Percentiles rank a stretch among this genome's conserved stretches.
These are phyloP conservation scores for Eutypella sp. DNA, from an alignment of 2,329 filamentous ascomycete species.

Conservation along the genomic window DNA sequence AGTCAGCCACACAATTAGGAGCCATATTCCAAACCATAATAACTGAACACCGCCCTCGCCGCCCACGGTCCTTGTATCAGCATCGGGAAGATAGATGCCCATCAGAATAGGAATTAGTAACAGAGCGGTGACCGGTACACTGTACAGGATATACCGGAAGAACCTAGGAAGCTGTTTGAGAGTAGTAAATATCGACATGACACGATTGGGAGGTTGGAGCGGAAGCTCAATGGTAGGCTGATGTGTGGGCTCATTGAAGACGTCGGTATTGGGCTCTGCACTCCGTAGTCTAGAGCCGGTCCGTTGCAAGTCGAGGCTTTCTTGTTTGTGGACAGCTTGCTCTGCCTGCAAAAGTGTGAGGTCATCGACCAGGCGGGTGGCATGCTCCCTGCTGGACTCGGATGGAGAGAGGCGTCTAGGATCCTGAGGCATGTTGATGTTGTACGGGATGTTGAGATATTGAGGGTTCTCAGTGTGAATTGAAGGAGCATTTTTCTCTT, in stretches of 20 bases:
- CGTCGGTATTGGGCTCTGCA: slow-evolving; percentile 20
- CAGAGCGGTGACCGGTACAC: slow-evolving; percentile 58
- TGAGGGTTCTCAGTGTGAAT: slow-evolving; percentile 6
- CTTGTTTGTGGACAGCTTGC: slow-evolving; percentile 21
- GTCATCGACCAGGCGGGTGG: slow-evolving; percentile 24
- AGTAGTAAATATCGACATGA: slow-evolving; percentile 60
- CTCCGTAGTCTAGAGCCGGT: slow-evolving; percentile 18
- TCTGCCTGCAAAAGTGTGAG: slow-evolving; percentile 27
- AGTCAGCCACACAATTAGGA: slow-evolving; percentile 88
- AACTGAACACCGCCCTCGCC: slow-evolving; percentile 70
- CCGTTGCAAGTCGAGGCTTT: slow-evolving; percentile 16
- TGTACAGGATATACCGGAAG: slow-evolving; percentile 69
- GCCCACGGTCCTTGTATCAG: slow-evolving; percentile 46
- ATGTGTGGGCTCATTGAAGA: slow-evolving; percentile 24
- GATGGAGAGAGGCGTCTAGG: slow-evolving; percentile 14
- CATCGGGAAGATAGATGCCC: slow-evolving; percentile 50
- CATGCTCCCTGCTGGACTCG: slow-evolving; percentile 21
- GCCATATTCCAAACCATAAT: slow-evolving; percentile 92
- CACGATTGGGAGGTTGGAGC: slow-evolving; percentile 53
- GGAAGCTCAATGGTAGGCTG: slow-evolving; percentile 27
- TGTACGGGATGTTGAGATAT: slow-evolving; percentile 17
- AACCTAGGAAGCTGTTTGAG: slow-evolving; percentile 49
- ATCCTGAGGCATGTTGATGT: slow-evolving; percentile 9
- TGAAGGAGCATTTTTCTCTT: slow-evolving; percentile 5
- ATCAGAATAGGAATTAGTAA: slow-evolving; percentile 65